phyloP scores from a whole-genome alignment of 2,329 filamentous ascomycete genomes.

The Aspergillus viridinutans region DNA sequence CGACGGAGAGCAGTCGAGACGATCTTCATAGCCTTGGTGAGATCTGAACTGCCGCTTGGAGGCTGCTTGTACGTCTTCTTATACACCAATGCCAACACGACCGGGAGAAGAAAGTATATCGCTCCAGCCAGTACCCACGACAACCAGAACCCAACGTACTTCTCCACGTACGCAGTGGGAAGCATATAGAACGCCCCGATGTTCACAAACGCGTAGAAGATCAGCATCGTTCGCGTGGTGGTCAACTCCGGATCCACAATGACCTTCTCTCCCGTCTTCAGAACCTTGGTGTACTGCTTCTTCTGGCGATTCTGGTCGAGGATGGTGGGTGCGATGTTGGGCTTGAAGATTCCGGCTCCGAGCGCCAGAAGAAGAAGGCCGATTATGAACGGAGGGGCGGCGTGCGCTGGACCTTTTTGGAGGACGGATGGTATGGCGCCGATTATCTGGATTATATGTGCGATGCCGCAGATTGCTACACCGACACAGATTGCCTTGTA shows the following conservation, averaged over 20 bases:
- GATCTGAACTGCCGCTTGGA: constrained; percentile 29
- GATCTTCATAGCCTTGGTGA: constrained; percentile 32
- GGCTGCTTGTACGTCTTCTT: constrained; percentile 30
- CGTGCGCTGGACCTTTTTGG: constrained; percentile 25
- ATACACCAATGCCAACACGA: constrained; percentile 31
- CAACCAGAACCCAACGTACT: constrained; percentile 40
- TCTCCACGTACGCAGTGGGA: constrained; percentile 40
- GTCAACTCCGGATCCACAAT: constrained; percentile 48
- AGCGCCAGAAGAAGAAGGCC: constrained; percentile 37
- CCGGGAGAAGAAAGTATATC: constrained; percentile 36
- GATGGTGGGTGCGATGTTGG: constrained; percentile 42
- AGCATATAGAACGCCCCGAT: constrained; percentile 34
- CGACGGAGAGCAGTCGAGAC: constrained; percentile 27
- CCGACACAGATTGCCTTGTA: constrained; percentile 35
- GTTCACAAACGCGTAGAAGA: constrained; percentile 33
- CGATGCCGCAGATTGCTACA: constrained; percentile 37
- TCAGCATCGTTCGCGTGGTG: constrained; percentile 32
- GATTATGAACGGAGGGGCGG: constrained; percentile 38
- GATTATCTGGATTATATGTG: constrained; percentile 30
- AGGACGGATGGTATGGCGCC: constrained; percentile 40
- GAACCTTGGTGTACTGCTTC: constrained; percentile 39
- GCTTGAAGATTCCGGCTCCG: constrained; percentile 39
- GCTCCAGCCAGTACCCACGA: constrained; percentile 27
- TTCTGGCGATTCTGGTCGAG: constrained; percentile 41
- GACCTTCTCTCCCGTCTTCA: constrained; percentile 44